These are phyloP conservation scores for Backusella macrospora DNA, from an alignment of 192 early-diverging fungal species.

Conservation along the genomic window DNA sequence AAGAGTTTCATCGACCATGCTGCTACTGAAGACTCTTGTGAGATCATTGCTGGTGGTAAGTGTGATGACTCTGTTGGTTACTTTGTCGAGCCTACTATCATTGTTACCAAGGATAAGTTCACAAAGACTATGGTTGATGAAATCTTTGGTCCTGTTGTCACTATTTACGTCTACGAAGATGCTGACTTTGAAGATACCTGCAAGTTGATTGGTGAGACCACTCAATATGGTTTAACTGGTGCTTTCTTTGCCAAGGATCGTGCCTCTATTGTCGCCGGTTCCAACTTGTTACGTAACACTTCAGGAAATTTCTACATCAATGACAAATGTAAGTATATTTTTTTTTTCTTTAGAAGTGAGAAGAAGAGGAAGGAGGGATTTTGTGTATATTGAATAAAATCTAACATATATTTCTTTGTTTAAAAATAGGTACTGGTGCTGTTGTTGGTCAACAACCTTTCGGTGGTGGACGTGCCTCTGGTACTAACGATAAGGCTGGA, in stretches of 20 bases:
- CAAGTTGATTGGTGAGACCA: conserved; percentile 76
- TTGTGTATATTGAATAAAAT: neutral
- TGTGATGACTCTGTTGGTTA: conserved; percentile 87
- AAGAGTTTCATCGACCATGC: conserved; percentile 87
- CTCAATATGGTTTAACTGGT: conserved; percentile 88
- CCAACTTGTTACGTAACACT: conserved; percentile 80
- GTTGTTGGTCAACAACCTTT: conserved; percentile 98
- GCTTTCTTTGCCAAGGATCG: conserved; percentile 92
- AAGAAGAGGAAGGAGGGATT: neutral
- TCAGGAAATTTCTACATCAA: conserved; percentile 99
- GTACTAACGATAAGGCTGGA: conserved; percentile 99
- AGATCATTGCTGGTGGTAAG: conserved; percentile 90
- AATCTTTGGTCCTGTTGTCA: conserved; percentile 97
- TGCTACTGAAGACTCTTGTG: conserved; percentile 61
- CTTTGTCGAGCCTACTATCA: conserved; percentile 90
- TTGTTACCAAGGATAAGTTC: conserved; percentile 82
- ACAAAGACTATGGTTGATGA: conserved; percentile 91
- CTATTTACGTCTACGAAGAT: conserved; percentile 88
- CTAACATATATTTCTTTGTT: neutral
- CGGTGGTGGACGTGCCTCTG: conserved; percentile 90
- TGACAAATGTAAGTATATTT: conserved; percentile 77
- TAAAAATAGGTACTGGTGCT: conserved; percentile 72
- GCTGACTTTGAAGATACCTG: conserved; percentile 76
- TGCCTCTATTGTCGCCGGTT: conserved; percentile 69
- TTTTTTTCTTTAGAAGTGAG: neutral